Conservation (phyloP, 768 basidiomycete species). For the Boletus rex-veris region DNA sequence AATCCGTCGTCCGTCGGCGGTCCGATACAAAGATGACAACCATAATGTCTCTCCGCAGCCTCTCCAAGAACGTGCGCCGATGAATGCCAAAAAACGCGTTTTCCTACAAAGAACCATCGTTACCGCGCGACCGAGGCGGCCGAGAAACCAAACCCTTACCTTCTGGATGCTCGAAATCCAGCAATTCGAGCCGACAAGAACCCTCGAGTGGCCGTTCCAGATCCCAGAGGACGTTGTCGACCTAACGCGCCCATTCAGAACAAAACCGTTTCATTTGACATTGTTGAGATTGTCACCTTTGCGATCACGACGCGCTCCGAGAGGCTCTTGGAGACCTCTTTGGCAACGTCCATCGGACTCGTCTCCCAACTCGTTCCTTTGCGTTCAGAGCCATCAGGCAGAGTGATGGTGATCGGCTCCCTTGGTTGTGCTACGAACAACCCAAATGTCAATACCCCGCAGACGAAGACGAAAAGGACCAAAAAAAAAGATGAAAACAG, state of each 20-base stretch:
- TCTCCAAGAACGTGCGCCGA: constrained; percentile 98
- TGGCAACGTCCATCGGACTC: constrained; percentile 86
- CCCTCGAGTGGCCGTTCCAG: constrained; percentile 91
- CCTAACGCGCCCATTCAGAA: constrained; percentile 34
- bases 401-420: constrained; percentile 75
- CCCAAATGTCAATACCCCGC: not conserved
- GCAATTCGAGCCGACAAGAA: constrained; percentile 73
- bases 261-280: too few species aligned
- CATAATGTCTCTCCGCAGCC: constrained; percentile 93
- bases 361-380: constrained; percentile 94
- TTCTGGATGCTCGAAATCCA: constrained; percentile 92
- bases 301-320: constrained; percentile 90
- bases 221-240: constrained; percentile 89
- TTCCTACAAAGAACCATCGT: constrained; percentile 45
- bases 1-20: constrained; percentile 98
- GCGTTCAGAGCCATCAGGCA: constrained; percentile 83
- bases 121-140: not conserved
- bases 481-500: too few species aligned
- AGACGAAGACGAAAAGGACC: not conserved
- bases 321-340: constrained; percentile 80
- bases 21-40: constrained; percentile 94
- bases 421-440: constrained; percentile 59
- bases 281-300: constrained; percentile 50
- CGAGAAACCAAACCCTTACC: constrained; percentile 33
- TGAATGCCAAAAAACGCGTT: constrained; percentile 99